Evolutionary conservation across 1,139 yeast species (phyloP), one percentile per base, ranked within the genome.

Genomic region (Wickerhamiella infanticola): DNA sequence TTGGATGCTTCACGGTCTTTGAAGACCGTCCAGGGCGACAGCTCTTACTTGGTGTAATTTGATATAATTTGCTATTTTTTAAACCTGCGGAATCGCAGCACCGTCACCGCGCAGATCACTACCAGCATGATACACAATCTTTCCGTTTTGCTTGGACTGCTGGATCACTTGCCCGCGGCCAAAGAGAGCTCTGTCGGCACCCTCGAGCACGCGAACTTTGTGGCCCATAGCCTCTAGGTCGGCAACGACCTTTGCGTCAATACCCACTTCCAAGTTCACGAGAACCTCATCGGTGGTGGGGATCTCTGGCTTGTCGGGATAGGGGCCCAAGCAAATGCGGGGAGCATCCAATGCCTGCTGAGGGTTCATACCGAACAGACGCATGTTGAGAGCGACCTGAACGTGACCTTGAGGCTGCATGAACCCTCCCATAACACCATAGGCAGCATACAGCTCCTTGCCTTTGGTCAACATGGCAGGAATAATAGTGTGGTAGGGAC

Each of bases 1-100:
- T 71, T 93, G 60, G 98, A 90, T 63, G 88, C 94, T 37, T 77
- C 77, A 59, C 77, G 96, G 61, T 82, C 95, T 48, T 81, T 93
- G 35, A 73, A 73, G 56, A 77, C 90, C 44, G 74, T 88, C 55
- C 84, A 55, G 43, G 50, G 48, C 37, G 50, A 46, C 40, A 49
- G 50, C 35, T 55, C 58, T 47, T 63, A 59, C 50, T 45, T 63
- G 47, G 50, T 40, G 36, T 37, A 11, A 23, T 40, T n/a, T 42
- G 24, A 35, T 35, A 35, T 35, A 35, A n/a, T 9, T 9, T 9
- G n/a, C 7, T 35, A 35, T 13, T 6, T 35, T 35, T 41, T 51
- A 66, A 33, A 65, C 53, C 48, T 68, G 61, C 0, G 88, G 81
- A 25, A 74, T 72, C 4, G 88, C 80, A 1, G 81, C 80, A 4